A percentile compares a stretch with the other conserved stretches of the same genome.
phyloP scores from a whole-genome alignment of 2,329 filamentous ascomycete genomes.

The Claviceps paspali region DNA sequence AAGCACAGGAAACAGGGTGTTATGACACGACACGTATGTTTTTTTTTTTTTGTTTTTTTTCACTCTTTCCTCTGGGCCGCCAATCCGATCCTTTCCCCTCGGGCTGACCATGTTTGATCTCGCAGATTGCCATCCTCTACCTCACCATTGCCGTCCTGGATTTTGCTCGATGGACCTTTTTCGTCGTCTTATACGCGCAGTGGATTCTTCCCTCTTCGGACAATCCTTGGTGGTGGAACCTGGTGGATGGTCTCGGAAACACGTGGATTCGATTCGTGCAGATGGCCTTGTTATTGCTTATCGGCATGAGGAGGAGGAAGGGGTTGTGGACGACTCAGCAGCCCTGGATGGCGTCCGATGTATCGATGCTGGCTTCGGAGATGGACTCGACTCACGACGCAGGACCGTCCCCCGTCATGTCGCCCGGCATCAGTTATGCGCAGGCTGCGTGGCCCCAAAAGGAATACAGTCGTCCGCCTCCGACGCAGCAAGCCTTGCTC shows the following conservation, averaged over 20 bases:
- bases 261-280: slow-evolving; percentile 6
- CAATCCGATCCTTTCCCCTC: too few relatives aligned
- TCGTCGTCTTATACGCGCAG: slow-evolving; percentile 3
- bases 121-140: slow-evolving; percentile 4
- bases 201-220: slow-evolving; percentile 5
- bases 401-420: slow-evolving; percentile 3
- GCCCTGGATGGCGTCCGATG: slow-evolving; percentile 1
- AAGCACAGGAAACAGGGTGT: slow-evolving; percentile 5
- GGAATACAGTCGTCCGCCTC: not conserved
- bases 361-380: not conserved
- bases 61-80: too few relatives aligned
- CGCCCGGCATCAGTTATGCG: slow-evolving; percentile 2
- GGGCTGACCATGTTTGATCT: too few relatives aligned
- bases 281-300: slow-evolving; percentile 3
- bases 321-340: slow-evolving; percentile 6
- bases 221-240: slow-evolving; percentile 5
- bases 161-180: slow-evolving; percentile 5
- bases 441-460: slow-evolving; percentile 1
- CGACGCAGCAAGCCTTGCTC: not conserved
- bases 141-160: slow-evolving; percentile 3
- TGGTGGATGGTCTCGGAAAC: slow-evolving; percentile 5
- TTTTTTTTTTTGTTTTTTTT: not conserved
- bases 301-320: slow-evolving; percentile 5
- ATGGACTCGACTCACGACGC: slow-evolving; percentile 2
- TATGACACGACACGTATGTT: slow-evolving; percentile 4